Percentiles rank a stretch among this genome's conserved stretches.
Evolutionary conservation across 331 rosid genomes (phyloP).

Genomic region (Quercus tomentella): DNA sequence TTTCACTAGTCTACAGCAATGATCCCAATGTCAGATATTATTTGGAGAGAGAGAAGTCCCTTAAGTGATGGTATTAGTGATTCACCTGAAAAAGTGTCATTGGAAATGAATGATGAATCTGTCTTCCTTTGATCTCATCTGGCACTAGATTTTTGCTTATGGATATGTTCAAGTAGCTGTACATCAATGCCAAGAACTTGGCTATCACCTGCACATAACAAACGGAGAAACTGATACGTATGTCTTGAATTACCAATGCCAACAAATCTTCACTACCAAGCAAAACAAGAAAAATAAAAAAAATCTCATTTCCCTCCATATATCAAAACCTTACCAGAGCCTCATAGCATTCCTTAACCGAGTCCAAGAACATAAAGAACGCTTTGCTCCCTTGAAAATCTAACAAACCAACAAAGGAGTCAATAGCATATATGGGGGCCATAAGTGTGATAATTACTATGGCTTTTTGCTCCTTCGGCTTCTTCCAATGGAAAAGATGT

Average conservation of each 20-base stretch:
- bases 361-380: constrained; percentile 70
- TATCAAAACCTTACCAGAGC: constrained; percentile 53
- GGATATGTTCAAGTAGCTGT: constrained; percentile 34
- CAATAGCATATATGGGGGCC: constrained; percentile 90
- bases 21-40: no score
- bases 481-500: constrained; percentile 50
- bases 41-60: no score
- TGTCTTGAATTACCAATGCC: not conserved
- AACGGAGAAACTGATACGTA: not conserved
- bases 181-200: constrained; percentile 19
- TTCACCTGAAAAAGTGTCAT: constrained; percentile 89
- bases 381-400: constrained; percentile 79
- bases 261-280: not conserved
- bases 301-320: not conserved
- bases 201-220: constrained; percentile 64
- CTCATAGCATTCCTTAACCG: constrained; percentile 90
- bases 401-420: constrained; percentile 81
- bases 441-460: constrained; percentile 75
- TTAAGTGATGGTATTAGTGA: not conserved
- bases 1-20: no score
- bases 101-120: constrained; percentile 92
- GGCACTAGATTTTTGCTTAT: constrained; percentile 74
- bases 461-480: constrained; percentile 92
- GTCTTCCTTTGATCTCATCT: constrained; percentile 92
- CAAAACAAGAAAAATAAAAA: no score